Conservation (phyloP, 306 rosid species). For the Rosa persica region DNA sequence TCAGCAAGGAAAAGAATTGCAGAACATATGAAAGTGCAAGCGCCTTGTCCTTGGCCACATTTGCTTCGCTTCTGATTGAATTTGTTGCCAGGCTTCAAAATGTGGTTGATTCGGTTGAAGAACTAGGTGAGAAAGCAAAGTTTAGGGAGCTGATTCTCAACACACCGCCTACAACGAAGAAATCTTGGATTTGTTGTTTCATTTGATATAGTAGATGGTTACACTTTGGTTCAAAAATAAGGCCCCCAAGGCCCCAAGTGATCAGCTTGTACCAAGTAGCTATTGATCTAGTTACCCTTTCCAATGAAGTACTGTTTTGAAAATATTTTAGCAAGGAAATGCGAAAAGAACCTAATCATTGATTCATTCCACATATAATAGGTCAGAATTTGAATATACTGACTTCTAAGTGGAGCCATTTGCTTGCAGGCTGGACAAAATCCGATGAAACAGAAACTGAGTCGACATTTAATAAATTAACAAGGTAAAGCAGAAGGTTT, state of each 20-base stretch:
- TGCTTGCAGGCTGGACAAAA: neutral
- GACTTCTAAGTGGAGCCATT: neutral
- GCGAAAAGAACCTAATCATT: neutral
- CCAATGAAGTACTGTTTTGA: neutral
- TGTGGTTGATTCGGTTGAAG: constrained; percentile 53
- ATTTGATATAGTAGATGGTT: neutral
- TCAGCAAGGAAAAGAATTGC: constrained; percentile 25
- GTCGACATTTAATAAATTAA: neutral
- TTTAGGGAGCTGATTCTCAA: constrained; percentile 38
- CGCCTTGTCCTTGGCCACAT: constrained; percentile 64
- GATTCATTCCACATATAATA: neutral
- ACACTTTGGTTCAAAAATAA: no score
- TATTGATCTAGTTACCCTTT: neutral
- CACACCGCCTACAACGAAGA: neutral
- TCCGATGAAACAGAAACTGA: neutral
- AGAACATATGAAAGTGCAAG: constrained; percentile 57
- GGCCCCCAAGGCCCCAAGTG: neutral
- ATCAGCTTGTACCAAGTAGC: neutral
- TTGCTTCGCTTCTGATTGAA: constrained; percentile 62
- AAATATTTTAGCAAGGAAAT: neutral
- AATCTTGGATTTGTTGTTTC: neutral
- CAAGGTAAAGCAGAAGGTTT: neutral
- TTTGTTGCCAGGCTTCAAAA: constrained; percentile 76
- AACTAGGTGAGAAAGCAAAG: constrained; percentile 53
- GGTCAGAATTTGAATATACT: neutral